Base-by-base conservation (phyloP, 2,329 filamentous ascomycete species). In the Trichoderma sp. region DNA sequence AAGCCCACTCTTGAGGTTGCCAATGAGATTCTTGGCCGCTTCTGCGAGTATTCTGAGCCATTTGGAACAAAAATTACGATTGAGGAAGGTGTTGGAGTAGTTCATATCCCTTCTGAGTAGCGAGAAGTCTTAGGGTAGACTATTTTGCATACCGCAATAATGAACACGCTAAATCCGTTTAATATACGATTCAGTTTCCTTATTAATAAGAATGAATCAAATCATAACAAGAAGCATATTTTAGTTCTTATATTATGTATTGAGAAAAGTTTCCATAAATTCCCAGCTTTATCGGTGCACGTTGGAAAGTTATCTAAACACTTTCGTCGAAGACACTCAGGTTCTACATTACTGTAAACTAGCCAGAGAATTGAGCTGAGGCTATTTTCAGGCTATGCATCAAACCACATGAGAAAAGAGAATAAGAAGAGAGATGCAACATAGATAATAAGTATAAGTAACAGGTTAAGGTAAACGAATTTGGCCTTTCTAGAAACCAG, bases 1-100 rank as follows among this genome's bases (percentile, higher is more conserved):
- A 61, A 6, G 14, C 65, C 65, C 3, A 37, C 43, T 14, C 56
- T 8, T 29, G 37, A 59, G 19, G 65, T 61, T 8, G 56, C 65
- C 7, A 53, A 68, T 2, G 43, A 68, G 4, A 68, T 68, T 13
- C 62, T 68, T 29, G 29, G 35, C 19, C 43, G 65, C 7, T n/a
- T 60, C 1, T 24, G 31, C 40, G 47, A 55, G 16, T 68, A 68
- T 10, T 68, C 65, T 27, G 21, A 55, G 5, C 65, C 65, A 4
- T 68, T 68, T 10, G 65, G 56, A 2, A 60, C 56, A 16, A 43
- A 60, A 19, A 68, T 68, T 21, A 43, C 16, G 24, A 61, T 68
- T 33, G 62, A 65, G 35, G 13, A 57, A 33, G 62, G 62, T 6
- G 52, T 65, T 3, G 62, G 62, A 19, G 27, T 65, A 8, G 21